Conservation (phyloP, 2,329 filamentous ascomycete species). For the Ciborinia camelliae region DNA sequence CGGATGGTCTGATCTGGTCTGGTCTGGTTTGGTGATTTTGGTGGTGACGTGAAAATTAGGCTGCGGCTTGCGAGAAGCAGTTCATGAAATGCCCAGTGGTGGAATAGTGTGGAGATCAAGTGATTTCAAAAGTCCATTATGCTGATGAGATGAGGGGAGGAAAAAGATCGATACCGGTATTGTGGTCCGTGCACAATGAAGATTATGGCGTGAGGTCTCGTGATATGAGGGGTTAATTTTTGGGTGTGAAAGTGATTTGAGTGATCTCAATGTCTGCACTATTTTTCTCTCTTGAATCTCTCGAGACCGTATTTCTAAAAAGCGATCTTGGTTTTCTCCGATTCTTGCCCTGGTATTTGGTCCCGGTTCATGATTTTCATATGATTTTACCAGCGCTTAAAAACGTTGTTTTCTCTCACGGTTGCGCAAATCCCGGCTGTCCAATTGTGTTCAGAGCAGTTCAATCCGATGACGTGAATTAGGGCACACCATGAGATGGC, state of each 20-base stretch:
- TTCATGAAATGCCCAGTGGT: not conserved
- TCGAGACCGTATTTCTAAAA: too few species aligned
- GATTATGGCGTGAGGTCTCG: constrained; percentile 7
- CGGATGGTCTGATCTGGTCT: too few species aligned
- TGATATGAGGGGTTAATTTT: not conserved
- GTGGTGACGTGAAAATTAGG: too few species aligned
- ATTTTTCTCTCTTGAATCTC: too few species aligned
- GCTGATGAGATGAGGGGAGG: not conserved
- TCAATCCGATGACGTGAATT: too few species aligned
- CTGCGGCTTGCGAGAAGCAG: too few species aligned
- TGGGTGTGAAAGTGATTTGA: not conserved
- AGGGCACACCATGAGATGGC: too few species aligned
- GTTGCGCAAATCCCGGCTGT: not conserved
- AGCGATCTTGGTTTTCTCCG: too few species aligned
- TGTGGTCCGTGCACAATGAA: not conserved
- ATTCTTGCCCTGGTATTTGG: not conserved
- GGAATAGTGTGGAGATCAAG: not conserved
- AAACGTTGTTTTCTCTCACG: not conserved
- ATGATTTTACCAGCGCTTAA: not conserved
- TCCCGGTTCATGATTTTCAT: not conserved
- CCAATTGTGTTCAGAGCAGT: not conserved
- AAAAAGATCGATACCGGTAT: not conserved
- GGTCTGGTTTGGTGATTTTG: too few species aligned
- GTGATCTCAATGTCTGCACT: too few species aligned
- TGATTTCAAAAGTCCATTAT: not conserved